A percentile compares a stretch with the other conserved stretches of the same genome.
These are phyloP conservation scores for Aeschynomene evenia DNA, from an alignment of 306 rosid genomes.

Conservation along the genomic window DNA sequence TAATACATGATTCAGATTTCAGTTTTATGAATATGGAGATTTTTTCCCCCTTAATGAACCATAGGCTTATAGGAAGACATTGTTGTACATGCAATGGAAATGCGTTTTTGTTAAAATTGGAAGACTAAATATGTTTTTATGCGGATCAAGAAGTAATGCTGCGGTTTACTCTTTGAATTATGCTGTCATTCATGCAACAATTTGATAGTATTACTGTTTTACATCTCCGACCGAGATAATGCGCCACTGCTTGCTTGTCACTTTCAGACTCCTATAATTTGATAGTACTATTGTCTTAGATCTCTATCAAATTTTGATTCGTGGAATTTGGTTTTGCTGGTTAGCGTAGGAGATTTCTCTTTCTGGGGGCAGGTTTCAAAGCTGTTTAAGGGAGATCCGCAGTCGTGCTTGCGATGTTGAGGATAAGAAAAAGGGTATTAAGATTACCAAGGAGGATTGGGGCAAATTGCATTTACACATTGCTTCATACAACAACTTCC, in stretches of 20 bases:
- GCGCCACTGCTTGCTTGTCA: constrained; percentile 12
- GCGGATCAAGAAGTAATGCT: background rate
- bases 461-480: constrained; percentile 71
- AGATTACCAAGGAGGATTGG: constrained; percentile 80
- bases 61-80: too few relatives aligned
- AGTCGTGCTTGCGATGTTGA: constrained; percentile 74
- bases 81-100: background rate
- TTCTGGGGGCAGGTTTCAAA: constrained; percentile 89
- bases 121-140: background rate
- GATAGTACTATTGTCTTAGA: background rate
- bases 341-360: constrained; percentile 91
- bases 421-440: constrained; percentile 75
- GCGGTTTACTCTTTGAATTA: background rate
- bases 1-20: background rate
- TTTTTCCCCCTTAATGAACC: background rate
- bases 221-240: background rate
- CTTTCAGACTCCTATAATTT: constrained; percentile 14
- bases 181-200: background rate
- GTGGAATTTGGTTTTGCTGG: constrained; percentile 48
- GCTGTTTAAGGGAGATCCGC: constrained; percentile 87
- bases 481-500: constrained; percentile 93
- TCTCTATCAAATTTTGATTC: constrained; percentile 37
- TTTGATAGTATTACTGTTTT: background rate
- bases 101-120: background rate
- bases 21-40: background rate